Percentiles rank a stretch among this genome's conserved stretches.
phyloP scores from a whole-genome alignment of 352 stramenopile genomes.

The Globisporangium uncinulatum region DNA sequence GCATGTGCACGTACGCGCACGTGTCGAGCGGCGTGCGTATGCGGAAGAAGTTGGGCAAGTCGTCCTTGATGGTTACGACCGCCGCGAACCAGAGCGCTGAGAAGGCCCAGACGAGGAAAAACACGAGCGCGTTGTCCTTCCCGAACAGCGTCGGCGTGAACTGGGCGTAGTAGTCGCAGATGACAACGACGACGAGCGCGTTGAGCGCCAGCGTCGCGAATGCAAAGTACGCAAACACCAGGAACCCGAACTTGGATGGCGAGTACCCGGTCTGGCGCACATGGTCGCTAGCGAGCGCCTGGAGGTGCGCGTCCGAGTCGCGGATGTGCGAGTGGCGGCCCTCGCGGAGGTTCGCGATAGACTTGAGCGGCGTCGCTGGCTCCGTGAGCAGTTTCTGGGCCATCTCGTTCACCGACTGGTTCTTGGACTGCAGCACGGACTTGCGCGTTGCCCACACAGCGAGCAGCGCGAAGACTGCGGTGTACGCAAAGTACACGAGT shows the following conservation, averaged over 20 bases:
- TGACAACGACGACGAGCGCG: constrained; percentile 41
- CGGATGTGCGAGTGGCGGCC: too few relatives aligned
- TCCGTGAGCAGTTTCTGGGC: too few relatives aligned
- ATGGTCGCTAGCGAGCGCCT: constrained; percentile 18
- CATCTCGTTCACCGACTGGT: too few relatives aligned
- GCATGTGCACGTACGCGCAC: constrained; percentile 47
- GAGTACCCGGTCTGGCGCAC: constrained; percentile 45
- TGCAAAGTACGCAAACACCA: constrained; percentile 55
- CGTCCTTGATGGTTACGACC: constrained; percentile 34
- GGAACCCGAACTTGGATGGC: constrained; percentile 27
- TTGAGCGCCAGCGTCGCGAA: constrained; percentile 47
- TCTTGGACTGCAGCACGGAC: too few relatives aligned
- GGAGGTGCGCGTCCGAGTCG: too few relatives aligned
- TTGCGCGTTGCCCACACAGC: too few relatives aligned
- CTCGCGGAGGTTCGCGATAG: too few relatives aligned
- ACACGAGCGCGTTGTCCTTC: constrained; percentile 48
- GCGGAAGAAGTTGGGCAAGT: constrained; percentile 62
- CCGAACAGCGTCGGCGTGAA: constrained; percentile 42
- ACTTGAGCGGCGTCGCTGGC: too few relatives aligned
- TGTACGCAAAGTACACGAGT: too few relatives aligned
- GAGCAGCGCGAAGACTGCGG: too few relatives aligned
- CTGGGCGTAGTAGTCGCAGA: constrained; percentile 50
- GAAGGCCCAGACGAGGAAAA: constrained; percentile 56
- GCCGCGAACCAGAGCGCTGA: constrained; percentile 37
- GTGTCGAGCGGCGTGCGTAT: constrained; percentile 27